Evolutionary conservation across 257 asterid genomes (phyloP), one percentile per base, ranked within the genome.

Genomic region (Cynanchum wilfordii): DNA sequence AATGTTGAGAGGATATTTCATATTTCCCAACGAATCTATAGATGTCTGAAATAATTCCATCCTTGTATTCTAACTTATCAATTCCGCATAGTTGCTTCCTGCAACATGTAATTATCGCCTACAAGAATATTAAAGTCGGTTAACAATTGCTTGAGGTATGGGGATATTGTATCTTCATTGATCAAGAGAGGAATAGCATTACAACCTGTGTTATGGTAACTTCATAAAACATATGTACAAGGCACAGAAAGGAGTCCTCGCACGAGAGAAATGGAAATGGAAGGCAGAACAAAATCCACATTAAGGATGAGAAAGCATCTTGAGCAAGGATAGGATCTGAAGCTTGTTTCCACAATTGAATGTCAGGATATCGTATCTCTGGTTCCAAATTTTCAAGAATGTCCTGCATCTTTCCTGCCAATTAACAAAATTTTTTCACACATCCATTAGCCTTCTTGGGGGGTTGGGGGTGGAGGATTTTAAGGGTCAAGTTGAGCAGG

Each of bases 281-380:
- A 77, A 95, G 98, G 80, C 99, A 92, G 87, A 88, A 95, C 24
- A 92, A 84, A 15, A 84, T 81, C 99, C 98, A 95, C 99, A 95
- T 95, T 50, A 95, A 80, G 54, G 98, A 92, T 68, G 98, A 87
- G 89, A 95, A 95, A 68, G 96, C 84, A 82, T 95, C 96, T 50
- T 75, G 87, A 69, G 91, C 87, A 70, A 95, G 89, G 78, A 92
- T 74, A 73, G 99, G 98, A 78, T 84, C 88, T 68, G 90, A 81
- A 72, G 95, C 92, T 71, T 76, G 87, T 78, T 85, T 86, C 97
- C 97, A 95, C n/a, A 95, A 80, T 77, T 87, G 89, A 74, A 83
- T 75, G 75, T 95, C 99, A 44, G 96, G 96, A 74, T 76, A 87
- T 71, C 62, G 83, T 59, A 75, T 80, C 70, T 81, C 88, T 52